Base-by-base conservation (phyloP, 202 grass and related monocot species). In the Sporobolus alterniflorus region DNA sequence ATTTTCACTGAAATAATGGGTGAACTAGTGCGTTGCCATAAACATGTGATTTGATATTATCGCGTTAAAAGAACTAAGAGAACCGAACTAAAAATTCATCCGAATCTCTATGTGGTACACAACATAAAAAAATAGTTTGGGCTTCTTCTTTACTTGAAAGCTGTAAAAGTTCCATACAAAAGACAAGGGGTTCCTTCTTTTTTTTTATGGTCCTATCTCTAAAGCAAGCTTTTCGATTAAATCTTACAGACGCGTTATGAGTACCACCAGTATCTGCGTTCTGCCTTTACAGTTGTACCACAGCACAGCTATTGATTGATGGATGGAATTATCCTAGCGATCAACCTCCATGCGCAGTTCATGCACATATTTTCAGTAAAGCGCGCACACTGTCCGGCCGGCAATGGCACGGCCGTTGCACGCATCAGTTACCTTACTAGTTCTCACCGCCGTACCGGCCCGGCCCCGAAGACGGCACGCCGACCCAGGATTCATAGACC, bases 401-500 rank as follows among this genome's bases (percentile, higher is more conserved):
- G 39, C 31, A 55, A 39, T 46, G 69, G 59, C 49, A 61, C 62
- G 39, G 34, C 44, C 20, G 28, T 33, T 20, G 17, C 73, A 8
- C 32, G 50, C 80, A 56, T 74, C 78, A 75, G 62, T 31, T 84
- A 76, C 11, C n/a, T 50, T 20, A 77, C 30, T 21, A 84, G 41
- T 90, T 92, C 43, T 74, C 46, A 17, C 88, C 85, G 73, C 68
- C 44, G 48, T 75, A 90, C 50, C 72, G 57, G 8, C 47, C 84
- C 22, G 80, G 87, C 5, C 75, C 81, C 5, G 80, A 73, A 8
- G 76, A 68, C 36, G 84, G 84, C 17, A 92, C 80, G 65, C 76
- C 11, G 30, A 92, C 83, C 90, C 87, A 89, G 3, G 84, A 87
- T 59, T 75, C 87, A 24, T 84, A 66, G 18, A 80, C 74, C 72